A percentile compares a stretch with the other conserved stretches of the same genome.
Conservation (phyloP, 139 green algal genomes). For the Tetradesmus obliquus region DNA sequence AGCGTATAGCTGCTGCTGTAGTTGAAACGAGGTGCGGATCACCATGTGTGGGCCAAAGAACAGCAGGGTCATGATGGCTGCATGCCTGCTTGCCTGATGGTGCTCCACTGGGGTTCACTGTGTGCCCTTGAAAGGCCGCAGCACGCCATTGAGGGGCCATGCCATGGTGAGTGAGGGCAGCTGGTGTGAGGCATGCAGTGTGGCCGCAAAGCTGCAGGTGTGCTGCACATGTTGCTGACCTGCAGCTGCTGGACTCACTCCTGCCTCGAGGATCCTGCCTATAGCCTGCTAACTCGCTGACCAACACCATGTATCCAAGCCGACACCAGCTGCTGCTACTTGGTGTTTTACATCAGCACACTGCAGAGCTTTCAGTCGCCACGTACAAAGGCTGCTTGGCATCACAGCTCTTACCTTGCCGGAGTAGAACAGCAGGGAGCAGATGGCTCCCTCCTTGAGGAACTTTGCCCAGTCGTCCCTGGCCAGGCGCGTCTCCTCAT, state of each 20-base stretch:
- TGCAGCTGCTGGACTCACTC: neutral
- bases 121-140: slow-evolving; percentile 28
- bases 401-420: slow-evolving; percentile 69
- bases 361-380: neutral
- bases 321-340: neutral
- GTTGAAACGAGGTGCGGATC: neutral
- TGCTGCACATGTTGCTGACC: neutral
- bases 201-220: neutral
- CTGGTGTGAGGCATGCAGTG: no score
- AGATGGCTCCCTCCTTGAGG: slow-evolving; percentile 85
- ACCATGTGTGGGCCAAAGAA: slow-evolving; percentile 34
- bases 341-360: neutral
- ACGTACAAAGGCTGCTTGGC: neutral
- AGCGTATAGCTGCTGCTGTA: neutral
- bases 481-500: slow-evolving; percentile 94
- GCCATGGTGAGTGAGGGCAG: slow-evolving; percentile 31
- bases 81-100: slow-evolving; percentile 40
- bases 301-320: no score
- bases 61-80: slow-evolving; percentile 22
- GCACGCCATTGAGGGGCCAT: slow-evolving; percentile 10
- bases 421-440: slow-evolving; percentile 89
- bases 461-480: slow-evolving; percentile 89
- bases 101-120: slow-evolving; percentile 29
- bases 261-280: neutral
- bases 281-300: no score